A percentile compares a stretch with the other conserved stretches of the same genome.
phyloP scores from a whole-genome alignment of 2,329 filamentous ascomycete genomes.

The Botryotinia calthae region DNA sequence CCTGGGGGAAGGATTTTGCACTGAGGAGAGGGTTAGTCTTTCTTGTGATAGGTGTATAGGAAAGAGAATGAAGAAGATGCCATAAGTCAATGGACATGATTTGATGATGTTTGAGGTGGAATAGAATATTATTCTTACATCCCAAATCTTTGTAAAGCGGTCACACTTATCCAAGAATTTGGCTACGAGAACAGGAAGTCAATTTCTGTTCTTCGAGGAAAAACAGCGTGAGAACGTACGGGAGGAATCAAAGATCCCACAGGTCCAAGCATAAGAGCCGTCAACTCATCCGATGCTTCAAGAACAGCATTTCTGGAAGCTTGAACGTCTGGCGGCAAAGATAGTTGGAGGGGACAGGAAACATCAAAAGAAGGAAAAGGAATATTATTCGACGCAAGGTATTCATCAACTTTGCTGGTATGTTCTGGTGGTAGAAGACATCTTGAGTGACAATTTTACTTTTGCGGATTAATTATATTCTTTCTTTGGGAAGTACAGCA shows the following conservation, averaged over 20 bases:
- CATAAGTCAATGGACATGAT: neutral
- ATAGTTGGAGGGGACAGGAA: constrained; percentile 1
- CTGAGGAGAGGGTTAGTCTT: neutral
- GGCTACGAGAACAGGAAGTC: neutral
- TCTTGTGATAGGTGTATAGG: neutral
- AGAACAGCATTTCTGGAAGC: neutral
- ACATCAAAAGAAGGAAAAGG: constrained; percentile 7
- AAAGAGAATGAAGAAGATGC: neutral
- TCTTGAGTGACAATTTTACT: neutral
- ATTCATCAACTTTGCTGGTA: neutral
- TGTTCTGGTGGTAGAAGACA: constrained; percentile 3
- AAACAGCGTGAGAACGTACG: neutral
- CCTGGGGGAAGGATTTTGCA: too few species aligned
- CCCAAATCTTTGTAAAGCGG: neutral
- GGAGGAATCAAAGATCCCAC: neutral
- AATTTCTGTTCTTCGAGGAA: neutral
- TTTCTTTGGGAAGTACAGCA: neutral
- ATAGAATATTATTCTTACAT: neutral
- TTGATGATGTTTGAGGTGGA: neutral
- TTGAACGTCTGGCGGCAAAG: neutral
- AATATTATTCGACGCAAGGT: neutral
- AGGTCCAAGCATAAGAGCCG: neutral
- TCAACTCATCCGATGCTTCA: constrained; percentile 11
- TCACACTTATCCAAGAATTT: constrained; percentile 5
- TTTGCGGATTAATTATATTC: neutral